Percentiles rank a stretch among this genome's conserved stretches.
These are phyloP conservation scores for Penicillium manginii DNA, from an alignment of 495 filamentous ascomycete species.

Conservation along the genomic window DNA sequence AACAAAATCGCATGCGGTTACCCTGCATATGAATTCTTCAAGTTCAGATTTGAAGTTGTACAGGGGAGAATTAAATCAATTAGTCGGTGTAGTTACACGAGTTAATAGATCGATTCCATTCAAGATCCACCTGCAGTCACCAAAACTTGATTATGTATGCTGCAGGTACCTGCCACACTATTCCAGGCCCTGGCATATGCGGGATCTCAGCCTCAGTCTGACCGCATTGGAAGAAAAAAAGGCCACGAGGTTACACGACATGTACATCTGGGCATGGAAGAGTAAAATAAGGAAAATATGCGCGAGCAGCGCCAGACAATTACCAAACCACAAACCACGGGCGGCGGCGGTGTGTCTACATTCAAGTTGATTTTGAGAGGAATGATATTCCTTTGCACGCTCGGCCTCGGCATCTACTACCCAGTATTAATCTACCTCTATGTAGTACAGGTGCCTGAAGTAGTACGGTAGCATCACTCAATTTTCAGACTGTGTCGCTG, in stretches of 20 bases:
- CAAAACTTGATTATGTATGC: constrained; percentile 12
- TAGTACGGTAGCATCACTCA: no score
- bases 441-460: no score
- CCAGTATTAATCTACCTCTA: no score
- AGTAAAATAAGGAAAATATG: constrained; percentile 3
- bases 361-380: no score
- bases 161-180: constrained; percentile 25
- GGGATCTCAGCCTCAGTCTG: constrained; percentile 24
- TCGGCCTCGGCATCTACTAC: no score
- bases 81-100: constrained; percentile 13
- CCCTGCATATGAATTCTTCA: background rate
- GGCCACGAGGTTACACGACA: constrained; percentile 23
- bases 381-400: no score
- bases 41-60: background rate
- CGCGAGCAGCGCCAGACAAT: background rate
- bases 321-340: constrained; percentile 1
- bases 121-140: constrained; percentile 10
- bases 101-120: constrained; percentile 18
- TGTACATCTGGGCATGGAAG: constrained; percentile 10
- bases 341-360: background rate
- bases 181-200: constrained; percentile 13
- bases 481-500: background rate
- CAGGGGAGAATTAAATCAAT: background rate
- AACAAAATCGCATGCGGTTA: background rate
- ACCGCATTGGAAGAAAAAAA: constrained; percentile 1